phyloP scores from a whole-genome alignment of 2,329 filamentous ascomycete species.

The Akanthomyces muscarius region DNA sequence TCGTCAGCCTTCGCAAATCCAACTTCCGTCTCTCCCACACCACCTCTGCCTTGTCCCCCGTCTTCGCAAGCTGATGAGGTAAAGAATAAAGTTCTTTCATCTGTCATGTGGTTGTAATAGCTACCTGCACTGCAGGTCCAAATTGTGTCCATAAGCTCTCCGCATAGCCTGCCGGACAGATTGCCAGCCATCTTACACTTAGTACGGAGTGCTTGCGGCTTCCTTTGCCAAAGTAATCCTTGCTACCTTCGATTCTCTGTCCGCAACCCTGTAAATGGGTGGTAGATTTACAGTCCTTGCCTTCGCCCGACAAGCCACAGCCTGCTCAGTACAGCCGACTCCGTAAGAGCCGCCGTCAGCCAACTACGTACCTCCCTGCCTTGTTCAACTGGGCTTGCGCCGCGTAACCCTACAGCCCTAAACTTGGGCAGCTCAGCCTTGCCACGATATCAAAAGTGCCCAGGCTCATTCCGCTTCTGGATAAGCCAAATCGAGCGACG shows the following conservation, averaged over 20 bases:
- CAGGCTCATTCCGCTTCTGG: neutral
- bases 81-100: neutral
- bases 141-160: neutral
- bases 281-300: neutral
- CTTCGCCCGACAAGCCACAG: neutral
- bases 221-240: neutral
- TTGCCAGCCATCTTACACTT: neutral
- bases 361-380: too few relatives aligned
- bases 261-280: neutral
- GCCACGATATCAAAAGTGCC: neutral
- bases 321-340: neutral
- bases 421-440: neutral
- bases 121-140: neutral
- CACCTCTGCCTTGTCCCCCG: neutral
- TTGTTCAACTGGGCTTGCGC: neutral
- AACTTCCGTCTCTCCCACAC: neutral
- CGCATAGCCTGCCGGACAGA: neutral
- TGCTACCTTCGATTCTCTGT: neutral
- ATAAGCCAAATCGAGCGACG: neutral
- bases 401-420: neutral
- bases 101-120: too few relatives aligned
- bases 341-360: neutral
- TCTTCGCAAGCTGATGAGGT: neutral
- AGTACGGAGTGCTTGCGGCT: neutral
- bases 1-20: neutral